Evolutionary conservation across 140 eudicot species (phyloP).

Genomic region (Anethum foeniculum): DNA sequence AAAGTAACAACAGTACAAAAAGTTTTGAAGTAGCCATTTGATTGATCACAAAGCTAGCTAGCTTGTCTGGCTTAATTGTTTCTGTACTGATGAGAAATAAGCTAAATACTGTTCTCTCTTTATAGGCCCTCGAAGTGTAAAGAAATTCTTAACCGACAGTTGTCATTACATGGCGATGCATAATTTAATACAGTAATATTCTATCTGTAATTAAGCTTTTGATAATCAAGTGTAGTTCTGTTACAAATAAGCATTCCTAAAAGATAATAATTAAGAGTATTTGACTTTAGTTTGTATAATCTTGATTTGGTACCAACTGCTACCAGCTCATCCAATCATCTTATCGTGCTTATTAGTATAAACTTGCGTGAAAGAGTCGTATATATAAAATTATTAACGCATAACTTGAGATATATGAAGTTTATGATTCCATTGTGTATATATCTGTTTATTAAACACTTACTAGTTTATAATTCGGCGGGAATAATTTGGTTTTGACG

Average conservation of each 20-base stretch:
- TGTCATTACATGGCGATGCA: background rate
- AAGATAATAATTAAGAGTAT: background rate
- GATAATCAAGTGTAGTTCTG: conserved; percentile 45
- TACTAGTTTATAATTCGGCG: background rate
- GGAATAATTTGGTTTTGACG: background rate
- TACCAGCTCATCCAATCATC: background rate
- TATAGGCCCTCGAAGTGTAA: background rate
- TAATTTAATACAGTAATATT: background rate
- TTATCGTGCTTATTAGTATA: background rate
- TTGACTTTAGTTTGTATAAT: background rate
- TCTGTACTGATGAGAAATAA: background rate
- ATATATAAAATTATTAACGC: background rate
- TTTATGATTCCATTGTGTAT: background rate
- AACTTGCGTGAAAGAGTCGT: background rate
- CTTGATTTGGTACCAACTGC: background rate
- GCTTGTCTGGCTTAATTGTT: background rate
- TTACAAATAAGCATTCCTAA: conserved; percentile 13
- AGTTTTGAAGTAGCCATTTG: background rate
- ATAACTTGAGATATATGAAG: background rate
- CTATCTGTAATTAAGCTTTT: conserved; percentile 28
- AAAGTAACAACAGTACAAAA: background rate
- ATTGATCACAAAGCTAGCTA: conserved; percentile 21
- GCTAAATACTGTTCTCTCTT: background rate
- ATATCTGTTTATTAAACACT: background rate
- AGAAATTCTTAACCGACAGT: background rate